phyloP scores from a whole-genome alignment of 805 yeast species.

The Lipomyces spencermartinsiae region DNA sequence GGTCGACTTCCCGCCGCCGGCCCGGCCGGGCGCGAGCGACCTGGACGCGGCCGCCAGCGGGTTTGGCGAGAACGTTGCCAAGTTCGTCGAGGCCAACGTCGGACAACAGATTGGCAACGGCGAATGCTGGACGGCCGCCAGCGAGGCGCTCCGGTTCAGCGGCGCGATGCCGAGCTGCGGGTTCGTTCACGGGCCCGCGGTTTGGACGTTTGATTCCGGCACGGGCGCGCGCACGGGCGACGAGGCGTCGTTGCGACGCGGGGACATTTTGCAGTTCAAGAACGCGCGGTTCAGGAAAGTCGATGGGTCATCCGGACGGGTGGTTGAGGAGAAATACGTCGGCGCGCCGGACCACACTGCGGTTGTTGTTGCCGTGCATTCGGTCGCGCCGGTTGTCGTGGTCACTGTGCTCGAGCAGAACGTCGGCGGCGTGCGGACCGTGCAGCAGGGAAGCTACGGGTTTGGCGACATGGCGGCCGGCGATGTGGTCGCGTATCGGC shows the following conservation, averaged over 20 bases:
- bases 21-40: conserved; percentile 43
- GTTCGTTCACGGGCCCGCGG: conserved; percentile 24
- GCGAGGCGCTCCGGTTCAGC: conserved; percentile 45
- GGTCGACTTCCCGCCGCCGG: conserved; percentile 52
- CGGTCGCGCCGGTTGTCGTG: conserved; percentile 18
- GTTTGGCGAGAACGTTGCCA: conserved; percentile 46
- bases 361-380: conserved; percentile 43
- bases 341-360: conserved; percentile 50
- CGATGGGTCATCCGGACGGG: conserved; percentile 32
- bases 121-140: conserved; percentile 52
- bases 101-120: conserved; percentile 48
- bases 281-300: conserved; percentile 41
- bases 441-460: conserved; percentile 43
- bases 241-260: conserved; percentile 44
- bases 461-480: conserved; percentile 44
- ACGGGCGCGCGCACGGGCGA: conserved; percentile 20
- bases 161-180: conserved; percentile 34
- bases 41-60: conserved; percentile 40
- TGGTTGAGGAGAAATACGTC: conserved; percentile 25
- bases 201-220: conserved; percentile 10
- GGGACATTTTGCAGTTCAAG: conserved; percentile 48
- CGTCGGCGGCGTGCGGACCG: conserved; percentile 44
- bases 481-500: conserved; percentile 44
- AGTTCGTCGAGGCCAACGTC: conserved; percentile 46
- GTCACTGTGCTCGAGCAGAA: conserved; percentile 46